Evolutionary conservation across 306 rosid genomes (phyloP).

Genomic region (Glycyrrhiza uralensis): DNA sequence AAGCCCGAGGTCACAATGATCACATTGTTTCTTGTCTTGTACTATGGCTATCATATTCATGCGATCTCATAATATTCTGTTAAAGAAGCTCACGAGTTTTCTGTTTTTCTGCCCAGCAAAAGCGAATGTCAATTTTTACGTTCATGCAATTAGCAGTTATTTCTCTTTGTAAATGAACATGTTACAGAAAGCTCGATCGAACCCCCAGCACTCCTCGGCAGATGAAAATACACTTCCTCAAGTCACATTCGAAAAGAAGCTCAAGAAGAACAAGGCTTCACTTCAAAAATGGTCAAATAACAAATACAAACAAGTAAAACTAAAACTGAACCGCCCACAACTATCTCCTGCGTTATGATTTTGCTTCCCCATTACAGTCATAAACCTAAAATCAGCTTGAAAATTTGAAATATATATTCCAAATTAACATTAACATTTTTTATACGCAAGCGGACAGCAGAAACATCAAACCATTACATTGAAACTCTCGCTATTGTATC

Average conservation of each 20-base stretch:
- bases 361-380: background rate
- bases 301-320: background rate
- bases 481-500: conserved; percentile 19
- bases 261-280: background rate
- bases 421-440: conserved; percentile 2
- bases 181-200: background rate
- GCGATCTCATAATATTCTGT: background rate
- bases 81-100: conserved; percentile 4
- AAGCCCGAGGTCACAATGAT: background rate
- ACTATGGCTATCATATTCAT: background rate
- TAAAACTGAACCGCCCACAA: background rate
- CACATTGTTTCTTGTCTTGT: conserved; percentile 10
- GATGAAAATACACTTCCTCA: background rate
- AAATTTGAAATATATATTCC: background rate
- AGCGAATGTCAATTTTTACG: background rate
- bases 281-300: background rate
- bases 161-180: background rate
- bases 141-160: background rate
- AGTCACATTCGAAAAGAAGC: background rate
- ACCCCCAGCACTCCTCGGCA: background rate
- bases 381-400: conserved; percentile 5
- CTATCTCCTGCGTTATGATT: background rate
- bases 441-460: background rate
- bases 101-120: background rate
- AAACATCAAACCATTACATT: conserved; percentile 16